phyloP scores from a whole-genome alignment of 495 filamentous ascomycete species.

The Aspergillus homomorphus region DNA sequence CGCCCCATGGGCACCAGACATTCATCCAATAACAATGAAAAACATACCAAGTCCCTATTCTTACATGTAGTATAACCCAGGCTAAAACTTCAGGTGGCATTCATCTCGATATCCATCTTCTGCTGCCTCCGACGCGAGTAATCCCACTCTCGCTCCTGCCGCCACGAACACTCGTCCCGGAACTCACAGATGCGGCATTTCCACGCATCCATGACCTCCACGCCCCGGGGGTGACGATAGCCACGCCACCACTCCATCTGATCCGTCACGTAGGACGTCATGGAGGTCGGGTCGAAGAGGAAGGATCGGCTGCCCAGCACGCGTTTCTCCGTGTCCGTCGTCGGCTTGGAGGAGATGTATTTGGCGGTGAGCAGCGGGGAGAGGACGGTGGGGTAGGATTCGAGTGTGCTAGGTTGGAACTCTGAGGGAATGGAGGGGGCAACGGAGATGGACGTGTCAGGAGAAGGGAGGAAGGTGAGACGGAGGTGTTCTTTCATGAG shows the following conservation, averaged over 20 bases:
- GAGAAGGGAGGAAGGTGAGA: constrained; percentile 52
- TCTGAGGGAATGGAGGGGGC: constrained; percentile 47
- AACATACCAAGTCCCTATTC: no score
- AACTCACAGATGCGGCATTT: constrained; percentile 76
- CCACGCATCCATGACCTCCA: constrained; percentile 82
- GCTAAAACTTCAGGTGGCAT: neutral
- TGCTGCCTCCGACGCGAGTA: constrained; percentile 30
- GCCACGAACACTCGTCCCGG: constrained; percentile 58
- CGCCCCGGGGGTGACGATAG: constrained; percentile 70
- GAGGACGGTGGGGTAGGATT: constrained; percentile 46
- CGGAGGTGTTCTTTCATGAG: constrained; percentile 66
- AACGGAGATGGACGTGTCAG: constrained; percentile 24
- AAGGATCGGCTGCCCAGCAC: constrained; percentile 69
- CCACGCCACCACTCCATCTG: constrained; percentile 89
- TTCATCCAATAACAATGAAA: no score
- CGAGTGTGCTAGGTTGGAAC: constrained; percentile 55
- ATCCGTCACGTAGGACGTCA: constrained; percentile 62
- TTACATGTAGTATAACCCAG: no score
- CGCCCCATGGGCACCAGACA: no score
- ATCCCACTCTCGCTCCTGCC: constrained; percentile 54
- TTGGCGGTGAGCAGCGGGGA: constrained; percentile 47
- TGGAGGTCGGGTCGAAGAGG: constrained; percentile 57
- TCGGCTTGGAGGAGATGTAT: constrained; percentile 37
- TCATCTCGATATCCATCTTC: constrained; percentile 9
- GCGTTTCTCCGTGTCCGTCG: constrained; percentile 30